A percentile compares a stretch with the other conserved stretches of the same genome.
These are phyloP conservation scores for Ajuga reptans DNA, from an alignment of 305 asterid species.

Conservation along the genomic window DNA sequence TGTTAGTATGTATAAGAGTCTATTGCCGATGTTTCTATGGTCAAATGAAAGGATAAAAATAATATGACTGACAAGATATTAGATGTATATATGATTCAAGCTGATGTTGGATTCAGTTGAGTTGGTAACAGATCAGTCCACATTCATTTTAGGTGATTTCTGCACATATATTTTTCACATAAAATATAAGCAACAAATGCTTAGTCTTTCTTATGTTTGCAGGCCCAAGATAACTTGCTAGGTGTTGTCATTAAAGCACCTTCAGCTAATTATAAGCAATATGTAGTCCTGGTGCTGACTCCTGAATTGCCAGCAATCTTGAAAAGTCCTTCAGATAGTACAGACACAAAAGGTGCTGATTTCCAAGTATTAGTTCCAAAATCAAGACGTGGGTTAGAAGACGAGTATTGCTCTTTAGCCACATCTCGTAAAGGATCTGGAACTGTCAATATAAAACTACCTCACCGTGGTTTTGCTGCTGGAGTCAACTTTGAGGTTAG, in stretches of 20 bases:
- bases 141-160: slow-evolving; percentile 18
- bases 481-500: slow-evolving; percentile 84
- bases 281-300: slow-evolving; percentile 73
- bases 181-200: slow-evolving; percentile 12
- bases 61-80: neutral
- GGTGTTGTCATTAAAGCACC: slow-evolving; percentile 85
- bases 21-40: slow-evolving; percentile 17
- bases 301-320: slow-evolving; percentile 56
- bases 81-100: slow-evolving; percentile 12
- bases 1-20: neutral
- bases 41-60: slow-evolving; percentile 7
- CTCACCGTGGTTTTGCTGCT: slow-evolving; percentile 73
- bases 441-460: slow-evolving; percentile 59
- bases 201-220: slow-evolving; percentile 29
- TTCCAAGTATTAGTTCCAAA: slow-evolving; percentile 78
- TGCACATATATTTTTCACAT: slow-evolving; percentile 14
- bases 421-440: slow-evolving; percentile 84
- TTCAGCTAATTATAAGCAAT: slow-evolving; percentile 57
- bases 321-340: slow-evolving; percentile 39
- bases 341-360: slow-evolving; percentile 39
- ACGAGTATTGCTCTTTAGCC: slow-evolving; percentile 61
- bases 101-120: slow-evolving; percentile 14
- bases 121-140: slow-evolving; percentile 17
- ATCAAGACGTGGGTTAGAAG: slow-evolving; percentile 85
- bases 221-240: slow-evolving; percentile 88